Evolutionary conservation across 106 monocot species (phyloP), one percentile per base, ranked within the genome.

Genomic region (Acorus gramineus): DNA sequence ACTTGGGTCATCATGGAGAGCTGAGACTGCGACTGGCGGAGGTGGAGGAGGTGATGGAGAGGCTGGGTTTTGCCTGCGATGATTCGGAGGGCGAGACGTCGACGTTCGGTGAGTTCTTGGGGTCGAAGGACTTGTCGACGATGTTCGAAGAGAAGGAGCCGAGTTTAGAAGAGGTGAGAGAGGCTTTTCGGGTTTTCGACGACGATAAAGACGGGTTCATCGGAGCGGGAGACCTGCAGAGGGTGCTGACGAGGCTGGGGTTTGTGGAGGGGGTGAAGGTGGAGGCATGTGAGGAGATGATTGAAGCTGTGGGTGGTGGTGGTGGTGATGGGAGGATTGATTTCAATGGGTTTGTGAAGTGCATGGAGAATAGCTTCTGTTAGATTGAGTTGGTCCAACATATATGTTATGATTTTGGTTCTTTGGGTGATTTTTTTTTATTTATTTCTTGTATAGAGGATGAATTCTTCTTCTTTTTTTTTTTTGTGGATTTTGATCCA

Each of bases 91-190:
- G n/a, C 7, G 55, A 59, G 8, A 54, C 69, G 52, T 11, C 65
- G 0, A 64, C 66, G 50, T 28, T 28, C 28, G 28, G 28, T 28
- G 78, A 71, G 8, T 42, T 44, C 60, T 47, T 85, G 70, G 69
- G 11, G 2, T 61, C 65, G 53, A 71, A 76, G 8, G 86, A 86
- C 2, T 28, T 83, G 2, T 49, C 55, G 0, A 57, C 56, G 52
- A 74, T 86, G 71, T 91, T 91, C 52, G 84, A 86, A 51, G 85
- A 88, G 66, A 69, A 84, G 58, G 92, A 87, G 66, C 85, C 93
- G 3, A 83, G 80, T 65, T 58, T 78, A 73, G 78, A 81, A 66
- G 91, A 92, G 64, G 71, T 79, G 56, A 65, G 62, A 63, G 81
- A 76, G 59, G 90, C 81, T 3, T 91, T 91, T 69, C 46, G 28